Evolutionary conservation across 208 protist genomes (phyloP).

Genomic region (Wallacemonas sp.): DNA sequence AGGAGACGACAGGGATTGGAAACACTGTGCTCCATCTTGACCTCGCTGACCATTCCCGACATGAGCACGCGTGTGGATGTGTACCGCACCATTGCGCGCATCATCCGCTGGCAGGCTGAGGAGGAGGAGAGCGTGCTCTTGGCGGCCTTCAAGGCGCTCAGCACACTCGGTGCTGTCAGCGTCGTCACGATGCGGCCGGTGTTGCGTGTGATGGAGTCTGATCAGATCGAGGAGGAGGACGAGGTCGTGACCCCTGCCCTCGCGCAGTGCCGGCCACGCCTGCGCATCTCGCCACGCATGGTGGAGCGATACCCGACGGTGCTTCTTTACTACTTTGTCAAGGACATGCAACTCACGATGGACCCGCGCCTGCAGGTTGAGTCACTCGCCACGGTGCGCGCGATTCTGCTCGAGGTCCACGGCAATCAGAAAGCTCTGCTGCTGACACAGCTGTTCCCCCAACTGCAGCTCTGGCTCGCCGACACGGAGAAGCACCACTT

Average conservation of each 20-base stretch:
- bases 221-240: conserved; percentile 82
- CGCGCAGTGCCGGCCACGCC: conserved; percentile 74
- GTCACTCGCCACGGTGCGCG: conserved; percentile 54
- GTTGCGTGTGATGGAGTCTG: conserved; percentile 62
- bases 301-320: conserved; percentile 76
- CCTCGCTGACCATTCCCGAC: conserved; percentile 61
- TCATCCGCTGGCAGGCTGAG: conserved; percentile 78
- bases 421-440: conserved; percentile 69
- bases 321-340: conserved; percentile 84
- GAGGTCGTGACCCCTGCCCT: conserved; percentile 78
- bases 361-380: conserved; percentile 80
- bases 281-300: conserved; percentile 71
- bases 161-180: conserved; percentile 82
- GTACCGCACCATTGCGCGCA: conserved; percentile 74
- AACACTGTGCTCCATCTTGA: conserved; percentile 75
- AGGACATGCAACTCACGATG: conserved; percentile 75
- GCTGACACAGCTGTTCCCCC: conserved; percentile 78
- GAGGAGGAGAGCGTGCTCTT: conserved; percentile 70
- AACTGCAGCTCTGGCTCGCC: conserved; percentile 77
- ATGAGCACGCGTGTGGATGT: conserved; percentile 49
- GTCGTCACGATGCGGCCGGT: conserved; percentile 75
- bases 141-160: conserved; percentile 72
- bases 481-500: conserved; percentile 72
- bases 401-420: conserved; percentile 69
- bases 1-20: conserved; percentile 71